Evolutionary conservation across 176 grass and related monocot genomes (phyloP).

Genomic region (Oryza meyeriana): DNA sequence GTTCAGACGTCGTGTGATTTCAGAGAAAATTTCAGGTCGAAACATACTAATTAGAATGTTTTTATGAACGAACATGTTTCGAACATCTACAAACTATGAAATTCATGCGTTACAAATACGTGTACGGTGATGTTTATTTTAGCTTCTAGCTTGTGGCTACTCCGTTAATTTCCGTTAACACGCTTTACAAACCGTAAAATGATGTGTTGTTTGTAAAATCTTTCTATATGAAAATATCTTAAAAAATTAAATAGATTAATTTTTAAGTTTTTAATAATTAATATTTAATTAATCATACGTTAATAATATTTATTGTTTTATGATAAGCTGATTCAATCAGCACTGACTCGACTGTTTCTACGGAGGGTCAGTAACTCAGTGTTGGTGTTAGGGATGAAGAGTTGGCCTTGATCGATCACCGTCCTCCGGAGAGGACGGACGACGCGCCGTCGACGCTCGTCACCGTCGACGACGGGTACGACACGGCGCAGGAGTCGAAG

Average conservation of each 20-base stretch:
- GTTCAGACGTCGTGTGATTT: neutral
- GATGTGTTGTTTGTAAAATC: too few species aligned
- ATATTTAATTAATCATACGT: too few species aligned
- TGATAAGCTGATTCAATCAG: too few species aligned
- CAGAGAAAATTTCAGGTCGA: neutral
- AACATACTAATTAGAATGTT: neutral
- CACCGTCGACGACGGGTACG: neutral
- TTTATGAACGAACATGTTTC: neutral
- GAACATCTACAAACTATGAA: neutral
- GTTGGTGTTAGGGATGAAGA: neutral
- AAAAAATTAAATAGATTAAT: too few species aligned
- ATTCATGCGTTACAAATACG: neutral
- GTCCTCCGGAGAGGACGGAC: conserved; percentile 14
- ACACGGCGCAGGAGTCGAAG: conserved; percentile 30
- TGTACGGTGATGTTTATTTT: too few species aligned
- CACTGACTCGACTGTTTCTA: neutral
- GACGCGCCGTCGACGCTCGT: neutral
- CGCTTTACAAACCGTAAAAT: too few species aligned
- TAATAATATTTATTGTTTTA: too few species aligned
- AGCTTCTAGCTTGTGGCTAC: too few species aligned
- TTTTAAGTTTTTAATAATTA: too few species aligned
- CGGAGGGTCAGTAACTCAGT: neutral
- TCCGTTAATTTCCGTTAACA: too few species aligned
- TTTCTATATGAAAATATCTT: too few species aligned
- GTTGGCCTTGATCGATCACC: neutral